Evolutionary conservation across 2,329 filamentous ascomycete genomes (phyloP).

Genomic region (Colletotrichum australisinense): DNA sequence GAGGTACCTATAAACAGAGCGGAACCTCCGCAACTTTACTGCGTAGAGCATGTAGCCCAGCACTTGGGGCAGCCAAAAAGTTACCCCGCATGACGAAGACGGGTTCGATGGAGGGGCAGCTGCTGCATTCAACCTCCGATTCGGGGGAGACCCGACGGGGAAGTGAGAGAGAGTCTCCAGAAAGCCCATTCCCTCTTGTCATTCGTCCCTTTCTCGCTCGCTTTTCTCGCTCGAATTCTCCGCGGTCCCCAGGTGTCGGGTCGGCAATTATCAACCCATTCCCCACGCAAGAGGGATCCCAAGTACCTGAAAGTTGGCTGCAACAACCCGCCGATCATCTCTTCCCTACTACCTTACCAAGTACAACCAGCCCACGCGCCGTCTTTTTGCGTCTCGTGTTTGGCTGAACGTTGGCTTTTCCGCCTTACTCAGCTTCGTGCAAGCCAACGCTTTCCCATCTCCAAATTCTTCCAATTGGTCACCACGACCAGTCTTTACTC

Average conservation of each 20-base stretch:
- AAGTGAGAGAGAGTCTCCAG: background rate
- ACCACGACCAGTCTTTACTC: slow-evolving; percentile 1
- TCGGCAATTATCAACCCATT: background rate
- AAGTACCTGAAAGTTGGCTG: background rate
- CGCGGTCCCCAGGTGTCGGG: too few species aligned
- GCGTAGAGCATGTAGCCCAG: background rate
- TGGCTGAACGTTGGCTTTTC: background rate
- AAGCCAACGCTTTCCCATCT: background rate
- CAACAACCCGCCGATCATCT: background rate
- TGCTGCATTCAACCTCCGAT: background rate
- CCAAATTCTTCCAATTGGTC: slow-evolving; percentile 24
- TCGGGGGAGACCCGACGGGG: slow-evolving; percentile 5
- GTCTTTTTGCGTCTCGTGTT: background rate
- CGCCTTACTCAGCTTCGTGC: background rate
- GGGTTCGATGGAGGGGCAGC: slow-evolving; percentile 22
- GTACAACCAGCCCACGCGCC: background rate
- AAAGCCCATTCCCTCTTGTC: background rate
- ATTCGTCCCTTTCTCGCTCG: background rate
- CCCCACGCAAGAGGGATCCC: background rate
- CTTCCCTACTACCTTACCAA: background rate
- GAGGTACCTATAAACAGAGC: background rate
- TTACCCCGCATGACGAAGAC: slow-evolving; percentile 32
- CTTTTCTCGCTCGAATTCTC: background rate
- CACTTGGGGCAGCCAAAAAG: background rate
- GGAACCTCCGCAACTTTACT: background rate